Conservation (phyloP, 83 land plant species). For the Diphasiastrum complanatum region DNA sequence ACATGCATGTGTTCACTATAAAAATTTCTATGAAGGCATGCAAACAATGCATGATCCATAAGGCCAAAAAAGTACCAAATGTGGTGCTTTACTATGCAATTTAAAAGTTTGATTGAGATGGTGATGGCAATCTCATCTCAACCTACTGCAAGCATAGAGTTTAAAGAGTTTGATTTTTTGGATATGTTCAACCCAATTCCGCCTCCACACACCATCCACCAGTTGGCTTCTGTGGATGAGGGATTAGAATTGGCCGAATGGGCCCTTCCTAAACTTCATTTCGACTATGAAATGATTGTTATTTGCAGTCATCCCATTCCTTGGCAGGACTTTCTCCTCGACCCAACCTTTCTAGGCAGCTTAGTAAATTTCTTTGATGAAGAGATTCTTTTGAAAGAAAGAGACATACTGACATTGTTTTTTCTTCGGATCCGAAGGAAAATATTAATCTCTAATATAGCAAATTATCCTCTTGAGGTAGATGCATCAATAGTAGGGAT, state of each 20-base stretch:
- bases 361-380: slow-evolving; percentile 48
- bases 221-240: slow-evolving; percentile 12
- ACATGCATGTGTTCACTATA: too few species aligned
- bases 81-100: too few species aligned
- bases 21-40: too few species aligned
- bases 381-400: slow-evolving; percentile 2
- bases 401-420: neutral
- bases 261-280: neutral
- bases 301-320: slow-evolving; percentile 75
- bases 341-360: slow-evolving; percentile 38
- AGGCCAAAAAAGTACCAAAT: too few species aligned
- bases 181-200: slow-evolving; percentile 46
- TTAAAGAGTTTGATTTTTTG: slow-evolving; percentile 31
- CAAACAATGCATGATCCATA: too few species aligned
- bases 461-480: slow-evolving; percentile 6
- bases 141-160: too few species aligned
- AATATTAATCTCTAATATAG: neutral
- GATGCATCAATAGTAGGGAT: neutral
- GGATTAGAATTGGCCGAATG: slow-evolving; percentile 13
- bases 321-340: slow-evolving; percentile 69
- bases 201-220: neutral
- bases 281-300: slow-evolving; percentile 45
- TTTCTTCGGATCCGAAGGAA: slow-evolving; percentile 19
- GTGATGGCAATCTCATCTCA: too few species aligned
- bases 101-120: too few species aligned